These are phyloP conservation scores for Aegilops sharonensis DNA, from an alignment of 176 grass and related monocot genomes.

Conservation along the genomic window DNA sequence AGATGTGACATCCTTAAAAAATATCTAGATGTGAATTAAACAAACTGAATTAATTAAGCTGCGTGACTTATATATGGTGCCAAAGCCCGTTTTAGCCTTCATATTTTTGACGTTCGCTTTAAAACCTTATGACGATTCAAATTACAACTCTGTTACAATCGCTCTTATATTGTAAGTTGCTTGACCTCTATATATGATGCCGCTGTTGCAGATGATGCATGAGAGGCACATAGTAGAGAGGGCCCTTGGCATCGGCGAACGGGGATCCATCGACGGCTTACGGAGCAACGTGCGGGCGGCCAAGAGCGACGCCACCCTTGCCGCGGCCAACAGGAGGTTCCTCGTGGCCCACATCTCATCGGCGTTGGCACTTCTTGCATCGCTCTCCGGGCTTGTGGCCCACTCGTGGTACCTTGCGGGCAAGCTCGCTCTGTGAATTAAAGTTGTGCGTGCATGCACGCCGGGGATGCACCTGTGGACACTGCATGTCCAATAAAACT, in stretches of 20 bases:
- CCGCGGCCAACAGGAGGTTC: conserved; percentile 51
- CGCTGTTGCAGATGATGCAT: conserved; percentile 39
- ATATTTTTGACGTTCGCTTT: no score
- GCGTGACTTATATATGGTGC: no score
- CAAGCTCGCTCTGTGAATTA: conserved; percentile 41
- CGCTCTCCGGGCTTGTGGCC: conserved; percentile 48
- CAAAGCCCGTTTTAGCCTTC: no score
- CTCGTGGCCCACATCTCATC: conserved; percentile 44
- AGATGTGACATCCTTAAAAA: no score
- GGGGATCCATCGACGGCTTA: conserved; percentile 29
- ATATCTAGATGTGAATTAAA: no score
- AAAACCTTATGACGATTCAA: no score
- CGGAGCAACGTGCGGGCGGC: conserved; percentile 43
- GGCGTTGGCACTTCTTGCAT: conserved; percentile 40
- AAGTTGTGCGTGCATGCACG: background rate
- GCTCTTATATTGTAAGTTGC: no score
- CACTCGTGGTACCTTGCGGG: conserved; percentile 51
- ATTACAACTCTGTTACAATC: no score
- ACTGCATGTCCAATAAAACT: no score
- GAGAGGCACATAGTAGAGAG: conserved; percentile 61
- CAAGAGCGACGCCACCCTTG: conserved; percentile 36
- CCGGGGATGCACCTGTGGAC: no score
- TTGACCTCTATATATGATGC: no score
- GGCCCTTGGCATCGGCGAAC: conserved; percentile 40
- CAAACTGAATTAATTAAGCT: no score